These are phyloP conservation scores for Leccinum colubrinum DNA, from an alignment of 1,284 basidiomycete species.

Conservation along the genomic window DNA sequence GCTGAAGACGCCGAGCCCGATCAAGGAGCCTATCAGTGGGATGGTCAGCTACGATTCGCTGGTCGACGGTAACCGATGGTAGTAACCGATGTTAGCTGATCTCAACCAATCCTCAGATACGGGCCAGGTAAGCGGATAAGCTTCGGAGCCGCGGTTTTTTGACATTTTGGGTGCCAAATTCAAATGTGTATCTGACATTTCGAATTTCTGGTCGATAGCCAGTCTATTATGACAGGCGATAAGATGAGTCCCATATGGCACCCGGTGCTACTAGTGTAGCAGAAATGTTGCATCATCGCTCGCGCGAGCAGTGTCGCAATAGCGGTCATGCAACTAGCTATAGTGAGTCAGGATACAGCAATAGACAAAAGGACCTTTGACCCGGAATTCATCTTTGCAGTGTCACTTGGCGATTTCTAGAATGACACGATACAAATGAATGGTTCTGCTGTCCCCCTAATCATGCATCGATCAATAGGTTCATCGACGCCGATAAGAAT, in stretches of 20 bases:
- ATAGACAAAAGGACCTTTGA: neutral
- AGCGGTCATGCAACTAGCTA: neutral
- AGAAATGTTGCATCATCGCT: too few relatives aligned
- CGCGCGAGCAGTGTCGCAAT: neutral
- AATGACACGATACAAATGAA: constrained; percentile 1
- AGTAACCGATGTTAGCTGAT: neutral
- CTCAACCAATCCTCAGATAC: neutral
- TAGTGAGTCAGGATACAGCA: neutral
- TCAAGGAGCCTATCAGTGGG: neutral
- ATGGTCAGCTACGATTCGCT: neutral
- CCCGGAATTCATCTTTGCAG: neutral
- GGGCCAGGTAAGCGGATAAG: neutral
- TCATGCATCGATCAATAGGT: neutral
- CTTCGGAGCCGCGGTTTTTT: neutral
- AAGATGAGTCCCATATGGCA: constrained; percentile 4
- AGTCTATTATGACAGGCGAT: neutral
- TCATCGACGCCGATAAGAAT: neutral
- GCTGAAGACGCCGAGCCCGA: neutral
- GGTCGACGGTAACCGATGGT: neutral
- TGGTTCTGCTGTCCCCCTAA: neutral
- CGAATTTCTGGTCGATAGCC: neutral
- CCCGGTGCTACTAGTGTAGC: neutral
- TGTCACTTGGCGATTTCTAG: neutral
- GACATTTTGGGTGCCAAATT: neutral
- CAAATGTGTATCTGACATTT: neutral